Evolutionary conservation across 1,139 yeast genomes (phyloP).

Genomic region (Ogataea hybrid): DNA sequence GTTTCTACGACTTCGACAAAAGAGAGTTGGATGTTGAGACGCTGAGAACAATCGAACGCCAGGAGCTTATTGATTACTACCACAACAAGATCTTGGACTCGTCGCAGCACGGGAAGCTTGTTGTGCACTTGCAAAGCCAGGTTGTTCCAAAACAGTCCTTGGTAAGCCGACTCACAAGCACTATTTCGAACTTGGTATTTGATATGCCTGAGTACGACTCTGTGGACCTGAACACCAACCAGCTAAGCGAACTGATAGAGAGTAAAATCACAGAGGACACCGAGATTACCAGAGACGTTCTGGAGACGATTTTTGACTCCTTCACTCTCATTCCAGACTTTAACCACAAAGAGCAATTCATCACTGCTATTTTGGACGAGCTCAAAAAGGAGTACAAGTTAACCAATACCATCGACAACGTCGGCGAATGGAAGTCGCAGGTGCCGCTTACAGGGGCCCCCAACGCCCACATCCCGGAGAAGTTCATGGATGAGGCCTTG

Average conservation of each 20-base stretch:
- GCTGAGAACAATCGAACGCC: constrained; percentile 51
- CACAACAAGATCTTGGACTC: constrained; percentile 41
- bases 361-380: constrained; percentile 16
- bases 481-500: constrained; percentile 24
- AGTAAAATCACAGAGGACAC: constrained; percentile 9
- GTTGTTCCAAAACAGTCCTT: constrained; percentile 32
- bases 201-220: constrained; percentile 26
- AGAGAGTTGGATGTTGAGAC: constrained; percentile 56
- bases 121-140: constrained; percentile 71
- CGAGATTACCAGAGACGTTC: constrained; percentile 6
- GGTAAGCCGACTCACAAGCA: constrained; percentile 22
- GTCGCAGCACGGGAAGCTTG: constrained; percentile 44
- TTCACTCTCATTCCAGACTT: constrained; percentile 21
- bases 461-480: constrained; percentile 32
- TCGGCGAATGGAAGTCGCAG: constrained; percentile 43
- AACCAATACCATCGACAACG: constrained; percentile 27
- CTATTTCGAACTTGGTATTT: constrained; percentile 31
- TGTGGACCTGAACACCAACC: constrained; percentile 27
- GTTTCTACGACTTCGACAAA: constrained; percentile 71
- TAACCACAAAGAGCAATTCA: constrained; percentile 18
- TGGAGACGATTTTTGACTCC: constrained; percentile 17
- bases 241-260: constrained; percentile 22
- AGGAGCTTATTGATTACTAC: constrained; percentile 58
- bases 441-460: constrained; percentile 45
- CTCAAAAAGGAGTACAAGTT: constrained; percentile 4